Evolutionary conservation across 805 yeast genomes (phyloP).

Genomic region (Candida tammaniensis): DNA sequence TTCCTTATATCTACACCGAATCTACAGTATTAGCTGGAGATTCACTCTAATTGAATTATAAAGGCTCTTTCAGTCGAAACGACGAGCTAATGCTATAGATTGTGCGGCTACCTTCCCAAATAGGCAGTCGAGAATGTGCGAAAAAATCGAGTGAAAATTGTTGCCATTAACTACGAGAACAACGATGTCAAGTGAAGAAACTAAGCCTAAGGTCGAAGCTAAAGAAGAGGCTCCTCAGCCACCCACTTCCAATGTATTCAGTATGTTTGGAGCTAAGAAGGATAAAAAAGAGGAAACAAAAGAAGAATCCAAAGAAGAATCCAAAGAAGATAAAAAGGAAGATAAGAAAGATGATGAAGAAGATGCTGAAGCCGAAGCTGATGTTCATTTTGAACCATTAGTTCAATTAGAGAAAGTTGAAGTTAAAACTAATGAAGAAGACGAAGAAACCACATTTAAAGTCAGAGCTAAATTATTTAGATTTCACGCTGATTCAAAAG

Average conservation of each 20-base stretch:
- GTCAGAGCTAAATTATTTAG: slow-evolving; percentile 94
- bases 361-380: slow-evolving; percentile 62
- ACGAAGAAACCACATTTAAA: slow-evolving; percentile 44
- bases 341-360: slow-evolving; percentile 53
- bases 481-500: slow-evolving; percentile 78
- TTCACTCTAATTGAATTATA: too few relatives aligned
- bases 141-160: too few relatives aligned
- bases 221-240: slow-evolving; percentile 6
- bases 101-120: too few relatives aligned
- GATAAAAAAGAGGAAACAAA: slow-evolving; percentile 51
- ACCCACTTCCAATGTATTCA: slow-evolving; percentile 83
- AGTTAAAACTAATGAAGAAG: slow-evolving; percentile 70
- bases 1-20: neutral
- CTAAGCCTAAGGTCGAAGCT: slow-evolving; percentile 17
- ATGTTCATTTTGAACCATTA: slow-evolving; percentile 94
- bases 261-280: slow-evolving; percentile 93
- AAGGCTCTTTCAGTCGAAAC: too few relatives aligned
- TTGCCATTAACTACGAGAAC: too few relatives aligned
- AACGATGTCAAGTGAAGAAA: slow-evolving; percentile 19
- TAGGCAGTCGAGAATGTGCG: too few relatives aligned
- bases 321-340: slow-evolving; percentile 24
- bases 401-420: slow-evolving; percentile 95
- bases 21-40: too few relatives aligned
- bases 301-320: slow-evolving; percentile 26
- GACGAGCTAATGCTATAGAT: too few relatives aligned